These are phyloP conservation scores for Sporisorium graminicola DNA, from an alignment of 1,284 basidiomycete species.

Conservation along the genomic window DNA sequence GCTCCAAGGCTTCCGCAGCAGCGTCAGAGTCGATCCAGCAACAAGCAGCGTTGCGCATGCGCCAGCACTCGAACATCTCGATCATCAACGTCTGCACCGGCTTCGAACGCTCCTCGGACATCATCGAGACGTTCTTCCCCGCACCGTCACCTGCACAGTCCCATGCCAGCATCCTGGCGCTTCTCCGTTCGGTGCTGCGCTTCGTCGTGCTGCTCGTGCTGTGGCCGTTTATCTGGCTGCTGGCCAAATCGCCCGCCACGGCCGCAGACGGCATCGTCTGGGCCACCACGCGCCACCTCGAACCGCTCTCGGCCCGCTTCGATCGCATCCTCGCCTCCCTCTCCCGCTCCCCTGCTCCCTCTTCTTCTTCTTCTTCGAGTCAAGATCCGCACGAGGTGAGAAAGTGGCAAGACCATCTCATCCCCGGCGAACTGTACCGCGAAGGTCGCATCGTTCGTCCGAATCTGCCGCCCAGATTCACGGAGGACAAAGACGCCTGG, in stretches of 20 bases:
- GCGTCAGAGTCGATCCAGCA: not conserved
- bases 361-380: too few species aligned
- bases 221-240: conserved; percentile 53
- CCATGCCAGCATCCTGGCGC: not conserved
- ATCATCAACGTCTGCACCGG: conserved; percentile 63
- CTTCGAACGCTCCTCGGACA: conserved; percentile 56
- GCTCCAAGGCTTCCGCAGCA: conserved; percentile 3
- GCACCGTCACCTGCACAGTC: not conserved
- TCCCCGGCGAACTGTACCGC: conserved; percentile 38
- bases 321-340: conserved; percentile 7
- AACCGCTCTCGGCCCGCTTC: conserved; percentile 17
- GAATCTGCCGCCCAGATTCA: conserved; percentile 16
- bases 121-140: conserved; percentile 43
- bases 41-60: conserved; percentile 17
- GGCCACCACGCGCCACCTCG: conserved; percentile 39
- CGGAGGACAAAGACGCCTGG: conserved; percentile 5
- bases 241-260: conserved; percentile 46
- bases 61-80: conserved; percentile 53
- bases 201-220: conserved; percentile 21
- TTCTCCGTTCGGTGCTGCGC: conserved; percentile 9
- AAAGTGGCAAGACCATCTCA: conserved; percentile 19
- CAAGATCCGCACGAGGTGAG: not conserved
- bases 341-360: not conserved
- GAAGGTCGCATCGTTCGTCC: conserved; percentile 41
- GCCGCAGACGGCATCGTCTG: conserved; percentile 54